These are phyloP conservation scores for Apocynum venetum DNA, from an alignment of 257 asterid species.

Conservation along the genomic window DNA sequence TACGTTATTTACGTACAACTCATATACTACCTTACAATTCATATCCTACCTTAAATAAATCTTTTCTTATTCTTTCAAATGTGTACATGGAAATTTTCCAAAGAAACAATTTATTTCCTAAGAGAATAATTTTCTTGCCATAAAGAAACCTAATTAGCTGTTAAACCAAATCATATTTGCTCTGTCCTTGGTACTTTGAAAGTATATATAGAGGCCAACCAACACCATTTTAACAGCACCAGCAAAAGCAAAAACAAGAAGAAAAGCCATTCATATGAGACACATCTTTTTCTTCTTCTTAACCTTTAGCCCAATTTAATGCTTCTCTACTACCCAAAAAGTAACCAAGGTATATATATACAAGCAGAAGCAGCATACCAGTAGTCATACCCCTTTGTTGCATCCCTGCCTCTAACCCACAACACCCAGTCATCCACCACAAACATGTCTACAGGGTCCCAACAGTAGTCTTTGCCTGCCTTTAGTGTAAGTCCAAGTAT, in stretches of 20 bases:
- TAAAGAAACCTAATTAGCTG: too few species aligned
- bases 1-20: too few species aligned
- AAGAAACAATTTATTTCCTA: too few species aligned
- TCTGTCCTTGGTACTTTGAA: too few species aligned
- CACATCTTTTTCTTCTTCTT: conserved; percentile 14
- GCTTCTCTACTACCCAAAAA: conserved; percentile 1
- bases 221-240: background rate
- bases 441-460: conserved; percentile 11
- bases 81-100: too few species aligned
- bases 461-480: conserved; percentile 9
- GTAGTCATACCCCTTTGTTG: conserved; percentile 6
- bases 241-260: background rate
- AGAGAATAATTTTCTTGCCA: too few species aligned
- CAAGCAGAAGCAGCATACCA: conserved; percentile 5
- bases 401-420: background rate
- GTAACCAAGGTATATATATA: background rate
- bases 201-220: background rate
- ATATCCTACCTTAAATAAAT: too few species aligned
- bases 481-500: conserved; percentile 11
- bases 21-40: too few species aligned
- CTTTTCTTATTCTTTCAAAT: too few species aligned
- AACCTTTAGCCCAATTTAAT: conserved; percentile 12
- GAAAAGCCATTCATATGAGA: conserved; percentile 4
- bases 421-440: background rate
- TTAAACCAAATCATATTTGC: too few species aligned